phyloP scores from a whole-genome alignment of 805 yeast species.

The Lipomyces japonicus region DNA sequence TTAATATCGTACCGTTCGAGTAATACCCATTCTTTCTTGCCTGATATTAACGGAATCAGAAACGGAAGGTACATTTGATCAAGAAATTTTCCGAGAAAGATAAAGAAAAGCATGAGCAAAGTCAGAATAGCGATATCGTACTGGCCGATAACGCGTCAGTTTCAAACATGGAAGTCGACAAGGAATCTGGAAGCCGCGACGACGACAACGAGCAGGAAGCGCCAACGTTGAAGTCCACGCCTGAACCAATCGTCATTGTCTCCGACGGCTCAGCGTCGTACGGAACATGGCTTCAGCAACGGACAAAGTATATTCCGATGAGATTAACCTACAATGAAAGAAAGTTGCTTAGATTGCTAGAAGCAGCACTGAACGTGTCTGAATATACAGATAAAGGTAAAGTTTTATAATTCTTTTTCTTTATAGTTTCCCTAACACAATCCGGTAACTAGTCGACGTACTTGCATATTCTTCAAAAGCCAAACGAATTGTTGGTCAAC shows the following conservation, averaged over 20 bases:
- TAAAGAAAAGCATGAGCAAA: constrained; percentile 22
- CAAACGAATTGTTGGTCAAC: constrained; percentile 65
- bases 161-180: constrained; percentile 25
- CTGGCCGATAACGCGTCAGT: constrained; percentile 22
- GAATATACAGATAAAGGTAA: constrained; percentile 64
- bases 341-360: constrained; percentile 55
- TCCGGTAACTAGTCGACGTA: constrained; percentile 53
- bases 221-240: constrained; percentile 3
- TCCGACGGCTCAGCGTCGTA: constrained; percentile 26
- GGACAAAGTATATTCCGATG: constrained; percentile 58
- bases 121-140: constrained; percentile 21
- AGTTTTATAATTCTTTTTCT: neutral
- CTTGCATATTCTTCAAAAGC: constrained; percentile 62
- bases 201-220: constrained; percentile 21
- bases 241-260: constrained; percentile 25
- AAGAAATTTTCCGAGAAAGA: constrained; percentile 30
- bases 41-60: constrained; percentile 22
- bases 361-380: constrained; percentile 73
- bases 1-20: neutral
- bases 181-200: constrained; percentile 13
- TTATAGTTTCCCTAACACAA: neutral
- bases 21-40: neutral
- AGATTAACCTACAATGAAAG: constrained; percentile 66
- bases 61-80: constrained; percentile 47
- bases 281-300: constrained; percentile 24